Evolutionary conservation across 192 early-diverging fungal genomes (phyloP).

Genomic region (Umbelopsis isabellina): DNA sequence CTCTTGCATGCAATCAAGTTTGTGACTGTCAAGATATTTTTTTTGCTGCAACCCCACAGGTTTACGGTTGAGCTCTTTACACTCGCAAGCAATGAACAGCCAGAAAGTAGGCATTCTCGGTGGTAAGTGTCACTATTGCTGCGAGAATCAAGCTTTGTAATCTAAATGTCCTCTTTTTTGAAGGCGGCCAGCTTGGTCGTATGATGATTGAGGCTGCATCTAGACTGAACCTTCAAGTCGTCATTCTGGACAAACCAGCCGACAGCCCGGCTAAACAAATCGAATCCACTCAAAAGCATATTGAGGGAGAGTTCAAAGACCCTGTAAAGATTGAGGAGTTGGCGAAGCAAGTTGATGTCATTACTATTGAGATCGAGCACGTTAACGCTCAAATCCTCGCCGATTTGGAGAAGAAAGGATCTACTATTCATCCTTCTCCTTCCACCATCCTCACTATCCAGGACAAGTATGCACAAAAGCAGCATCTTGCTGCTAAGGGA

Average conservation of each 20-base stretch:
- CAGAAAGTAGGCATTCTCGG: conserved; percentile 61
- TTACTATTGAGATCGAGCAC: conserved; percentile 99
- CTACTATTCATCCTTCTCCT: conserved; percentile 79
- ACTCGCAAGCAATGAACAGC: conserved; percentile 44
- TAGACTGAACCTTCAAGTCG: conserved; percentile 83
- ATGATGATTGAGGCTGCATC: conserved; percentile 97
- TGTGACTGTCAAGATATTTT: conserved; percentile 4
- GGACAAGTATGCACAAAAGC: conserved; percentile 95
- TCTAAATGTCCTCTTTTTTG: conserved; percentile 50
- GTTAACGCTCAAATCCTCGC: conserved; percentile 74
- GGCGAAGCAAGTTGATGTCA: conserved; percentile 73
- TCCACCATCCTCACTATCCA: conserved; percentile 88
- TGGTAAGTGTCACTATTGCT: conserved; percentile 26
- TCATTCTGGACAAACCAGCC: conserved; percentile 77
- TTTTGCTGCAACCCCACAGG: neutral
- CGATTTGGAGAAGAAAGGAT: conserved; percentile 57
- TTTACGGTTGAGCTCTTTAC: neutral
- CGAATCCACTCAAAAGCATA: conserved; percentile 65
- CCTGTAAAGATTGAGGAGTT: conserved; percentile 74
- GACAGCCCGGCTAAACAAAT: conserved; percentile 89
- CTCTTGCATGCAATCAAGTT: no score
- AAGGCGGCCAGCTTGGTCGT: conserved; percentile 97
- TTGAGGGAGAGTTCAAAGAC: conserved; percentile 87
- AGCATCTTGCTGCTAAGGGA: conserved; percentile 63
- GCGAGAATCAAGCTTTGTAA: conserved; percentile 39